Percentiles rank a stretch among this genome's conserved stretches.
phyloP scores from a whole-genome alignment of 345 rosid species.

The Gossypium anomalum region DNA sequence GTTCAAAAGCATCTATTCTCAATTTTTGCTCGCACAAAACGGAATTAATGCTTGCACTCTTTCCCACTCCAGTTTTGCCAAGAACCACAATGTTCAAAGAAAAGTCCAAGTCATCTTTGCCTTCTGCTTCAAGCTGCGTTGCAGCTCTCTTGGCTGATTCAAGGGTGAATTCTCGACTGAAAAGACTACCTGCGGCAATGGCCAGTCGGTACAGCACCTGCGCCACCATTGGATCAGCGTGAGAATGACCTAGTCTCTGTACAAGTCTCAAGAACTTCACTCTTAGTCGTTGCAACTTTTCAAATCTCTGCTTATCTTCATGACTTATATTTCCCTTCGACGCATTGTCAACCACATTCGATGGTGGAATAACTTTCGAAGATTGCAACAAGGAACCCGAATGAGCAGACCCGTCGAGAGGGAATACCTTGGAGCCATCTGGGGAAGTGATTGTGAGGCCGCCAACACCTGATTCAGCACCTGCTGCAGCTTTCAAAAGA shows the following conservation, averaged over 20 bases:
- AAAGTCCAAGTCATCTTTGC: slow-evolving; percentile 42
- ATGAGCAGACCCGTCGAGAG: slow-evolving; percentile 19
- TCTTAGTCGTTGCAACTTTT: slow-evolving; percentile 42
- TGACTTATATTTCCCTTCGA: slow-evolving; percentile 24
- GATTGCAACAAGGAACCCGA: slow-evolving; percentile 23
- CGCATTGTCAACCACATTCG: slow-evolving; percentile 9
- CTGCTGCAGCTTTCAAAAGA: slow-evolving; percentile 30
- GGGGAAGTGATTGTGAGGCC: slow-evolving; percentile 13
- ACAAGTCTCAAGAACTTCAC: slow-evolving; percentile 60
- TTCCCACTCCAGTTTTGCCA: slow-evolving; percentile 6
- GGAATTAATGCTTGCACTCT: slow-evolving; percentile 41
- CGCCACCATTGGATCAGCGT: slow-evolving; percentile 40
- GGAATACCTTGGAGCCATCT: slow-evolving; percentile 22
- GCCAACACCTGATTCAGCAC: slow-evolving; percentile 21
- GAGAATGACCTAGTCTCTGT: slow-evolving; percentile 36
- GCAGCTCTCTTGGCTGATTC: slow-evolving; percentile 34
- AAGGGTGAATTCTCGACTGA: slow-evolving; percentile 27
- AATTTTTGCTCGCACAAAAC: slow-evolving; percentile 52
- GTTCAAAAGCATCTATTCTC: slow-evolving; percentile 45
- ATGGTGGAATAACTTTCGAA: slow-evolving; percentile 8
- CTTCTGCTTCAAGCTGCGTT: slow-evolving; percentile 39
- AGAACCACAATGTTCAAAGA: slow-evolving; percentile 57
- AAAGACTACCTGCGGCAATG: slow-evolving; percentile 26
- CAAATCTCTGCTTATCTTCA: slow-evolving; percentile 44
- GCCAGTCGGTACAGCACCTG: slow-evolving; percentile 37